phyloP scores from a whole-genome alignment of 2,329 filamentous ascomycete species.

The Phaeophleospora eucalypticola region DNA sequence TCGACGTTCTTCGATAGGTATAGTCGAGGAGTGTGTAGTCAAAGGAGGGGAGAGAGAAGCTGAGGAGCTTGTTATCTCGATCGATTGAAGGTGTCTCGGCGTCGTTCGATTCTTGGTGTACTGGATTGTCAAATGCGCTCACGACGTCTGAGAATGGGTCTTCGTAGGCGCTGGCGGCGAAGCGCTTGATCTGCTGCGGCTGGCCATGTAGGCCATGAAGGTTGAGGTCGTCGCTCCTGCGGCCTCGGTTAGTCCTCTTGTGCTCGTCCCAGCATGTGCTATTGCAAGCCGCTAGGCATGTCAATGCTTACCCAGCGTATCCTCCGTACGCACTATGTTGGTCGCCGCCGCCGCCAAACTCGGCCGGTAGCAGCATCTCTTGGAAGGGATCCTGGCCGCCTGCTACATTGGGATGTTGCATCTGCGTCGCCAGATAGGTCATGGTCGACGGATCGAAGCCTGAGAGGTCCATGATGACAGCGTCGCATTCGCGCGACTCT shows the following conservation, averaged over 20 bases:
- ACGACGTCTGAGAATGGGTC: conserved; percentile 50
- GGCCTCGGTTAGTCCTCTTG: not conserved
- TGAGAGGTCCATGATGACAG: conserved; percentile 25
- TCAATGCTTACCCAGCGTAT: conserved; percentile 54
- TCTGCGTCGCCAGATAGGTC: conserved; percentile 57
- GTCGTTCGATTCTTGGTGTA: conserved; percentile 35
- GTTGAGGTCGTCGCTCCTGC: conserved; percentile 30
- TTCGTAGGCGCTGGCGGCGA: conserved; percentile 40
- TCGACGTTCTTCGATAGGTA: conserved; percentile 57
- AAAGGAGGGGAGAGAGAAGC: conserved; percentile 46
- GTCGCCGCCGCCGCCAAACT: conserved; percentile 44
- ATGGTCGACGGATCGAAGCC: conserved; percentile 40
- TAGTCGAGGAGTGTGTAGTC: conserved; percentile 64
- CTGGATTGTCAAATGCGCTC: conserved; percentile 45
- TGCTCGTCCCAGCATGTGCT: conserved; percentile 11
- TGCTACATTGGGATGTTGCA: conserved; percentile 52
- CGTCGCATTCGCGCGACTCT: conserved; percentile 18
- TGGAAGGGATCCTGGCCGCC: conserved; percentile 40
- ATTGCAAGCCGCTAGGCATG: not conserved
- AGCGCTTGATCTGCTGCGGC: conserved; percentile 30
- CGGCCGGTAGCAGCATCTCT: conserved; percentile 50
- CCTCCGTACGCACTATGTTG: conserved; percentile 58
- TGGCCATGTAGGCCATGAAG: conserved; percentile 23
- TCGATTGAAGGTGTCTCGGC: conserved; percentile 56
- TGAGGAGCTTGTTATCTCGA: conserved; percentile 56